Evolutionary conservation across 2,329 filamentous ascomycete genomes (phyloP), one percentile per base, ranked within the genome.

Genomic region (Aspergillus costaricaensis): DNA sequence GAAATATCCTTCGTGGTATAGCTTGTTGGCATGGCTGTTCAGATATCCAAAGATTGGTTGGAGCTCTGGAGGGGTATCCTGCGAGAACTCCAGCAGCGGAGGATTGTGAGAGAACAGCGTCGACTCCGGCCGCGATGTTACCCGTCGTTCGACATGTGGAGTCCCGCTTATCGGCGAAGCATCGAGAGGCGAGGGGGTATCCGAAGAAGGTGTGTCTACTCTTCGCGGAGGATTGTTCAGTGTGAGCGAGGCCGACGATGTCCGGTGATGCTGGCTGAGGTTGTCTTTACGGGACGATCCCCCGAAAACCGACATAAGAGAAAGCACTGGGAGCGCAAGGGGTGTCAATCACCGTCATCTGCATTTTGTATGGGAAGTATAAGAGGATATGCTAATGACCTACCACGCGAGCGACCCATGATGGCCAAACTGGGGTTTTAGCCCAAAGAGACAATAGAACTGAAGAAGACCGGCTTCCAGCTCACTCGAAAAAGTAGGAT

Each of bases 1-100:
- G 68, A 99, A 98, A 73, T 98, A 99, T 39, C 95, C 95, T 79
- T 99, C 95, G 69, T 97, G 93, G 75, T 98, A 99, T 58, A 98
- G 82, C 79, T 98, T 98, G 77, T 97, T 97, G 60, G 88, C 89
- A 76, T 99, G 95, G 77, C 90, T 95, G 79, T 96, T 98, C 66
- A 99, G 85, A 73, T 92, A 95, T 62, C 87, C 91, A 77, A 98
- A 98, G 70, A 98, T 93, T 65, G 93, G 94, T 79, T 92, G 90
- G 64, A 99, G 83, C 82, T 99, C 95, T 39, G 95, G 92, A 64
- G 95, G 87, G 30, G 91, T 96, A 73, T 97, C 92, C 67, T 89
- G 85, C 72, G 86, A 87, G 65, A 95, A 84, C 71, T 96, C 91
- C 88, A 96, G 92, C 75, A 92, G 79, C 72, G 90, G 90, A 72